Evolutionary conservation across 2,329 filamentous ascomycete species (phyloP), one percentile per base, ranked within the genome.

Genomic region (Talaromyces sp.): DNA sequence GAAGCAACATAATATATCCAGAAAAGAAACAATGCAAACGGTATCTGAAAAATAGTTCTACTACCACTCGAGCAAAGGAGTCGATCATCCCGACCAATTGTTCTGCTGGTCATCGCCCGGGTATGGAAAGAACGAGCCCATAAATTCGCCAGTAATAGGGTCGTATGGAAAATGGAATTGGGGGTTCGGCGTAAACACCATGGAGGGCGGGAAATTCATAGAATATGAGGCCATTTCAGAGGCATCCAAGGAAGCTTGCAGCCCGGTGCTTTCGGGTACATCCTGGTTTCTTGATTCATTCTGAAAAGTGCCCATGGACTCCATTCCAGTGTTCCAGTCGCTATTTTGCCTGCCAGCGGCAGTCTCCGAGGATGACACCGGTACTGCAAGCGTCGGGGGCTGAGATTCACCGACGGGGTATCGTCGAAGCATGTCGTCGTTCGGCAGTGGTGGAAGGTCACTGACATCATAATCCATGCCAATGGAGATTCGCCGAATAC

Each of bases 121-220:
- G 49, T 60, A 49, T 28, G 74, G 74, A 64, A 76, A 76, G 65
- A 75, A 76, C n/a, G 73, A 74, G 22, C 71, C 67, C 59, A 76
- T 75, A 30, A 76, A 76, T 57, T 75, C 72, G 17, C 72, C 72
- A 32, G 67, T 71, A 59, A 76, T 75, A 6, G 74, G 73, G 57
- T 76, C 74, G 60, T 76, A 76, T 10, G 74, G 74, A 63, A 76
- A 76, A 55, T 72, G 75, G 1, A 67, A 60, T 49, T 74, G 72
- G n/a, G 39, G 57, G 60, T 53, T 51, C 54, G 30, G 27, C 39
- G 55, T 54, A 28, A 47, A 42, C n/a, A 54, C 51, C 47, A 60
- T 58, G 4, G 57, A 57, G 15, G 58, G 54, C 36, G 42, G 58
- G 10, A 60, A 62, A 36, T 33, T 57, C 33, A 60, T 33, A 9